Conservation (phyloP, 202 grass and related monocot species). For the Elaeis oleifera region DNA sequence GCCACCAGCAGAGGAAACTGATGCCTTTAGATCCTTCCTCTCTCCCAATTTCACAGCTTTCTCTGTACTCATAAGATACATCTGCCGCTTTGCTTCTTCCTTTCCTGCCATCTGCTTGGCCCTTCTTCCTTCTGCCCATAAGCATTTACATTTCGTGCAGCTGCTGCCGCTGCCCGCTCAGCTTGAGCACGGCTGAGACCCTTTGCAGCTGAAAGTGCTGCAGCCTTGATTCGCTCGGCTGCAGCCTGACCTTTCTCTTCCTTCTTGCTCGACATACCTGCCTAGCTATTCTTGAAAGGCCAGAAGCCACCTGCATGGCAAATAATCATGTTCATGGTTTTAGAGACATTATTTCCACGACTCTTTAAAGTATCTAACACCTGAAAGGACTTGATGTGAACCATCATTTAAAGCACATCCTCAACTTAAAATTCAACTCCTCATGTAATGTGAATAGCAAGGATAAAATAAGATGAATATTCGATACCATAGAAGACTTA, state of each 20-base stretch:
- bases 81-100: slow-evolving; percentile 72
- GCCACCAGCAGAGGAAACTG: slow-evolving; percentile 22
- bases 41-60: slow-evolving; percentile 55
- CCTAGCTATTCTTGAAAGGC: neutral
- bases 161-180: slow-evolving; percentile 51
- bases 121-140: slow-evolving; percentile 89
- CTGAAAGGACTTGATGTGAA: too few species aligned
- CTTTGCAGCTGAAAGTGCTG: slow-evolving; percentile 50
- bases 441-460: too few species aligned
- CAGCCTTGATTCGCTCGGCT: slow-evolving; percentile 50
- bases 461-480: too few species aligned
- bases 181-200: slow-evolving; percentile 77
- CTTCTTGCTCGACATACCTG: slow-evolving; percentile 38
- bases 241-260: slow-evolving; percentile 46
- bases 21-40: slow-evolving; percentile 50
- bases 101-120: slow-evolving; percentile 72
- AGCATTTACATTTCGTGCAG: slow-evolving; percentile 66
- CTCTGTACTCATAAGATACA: slow-evolving; percentile 86
- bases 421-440: too few species aligned
- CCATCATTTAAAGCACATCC: too few species aligned
- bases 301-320: too few species aligned
- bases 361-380: too few species aligned
- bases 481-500: too few species aligned
- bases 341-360: too few species aligned
- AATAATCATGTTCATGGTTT: too few species aligned